Conservation (phyloP, 768 basidiomycete species). For the Boletus reticuloceps region DNA sequence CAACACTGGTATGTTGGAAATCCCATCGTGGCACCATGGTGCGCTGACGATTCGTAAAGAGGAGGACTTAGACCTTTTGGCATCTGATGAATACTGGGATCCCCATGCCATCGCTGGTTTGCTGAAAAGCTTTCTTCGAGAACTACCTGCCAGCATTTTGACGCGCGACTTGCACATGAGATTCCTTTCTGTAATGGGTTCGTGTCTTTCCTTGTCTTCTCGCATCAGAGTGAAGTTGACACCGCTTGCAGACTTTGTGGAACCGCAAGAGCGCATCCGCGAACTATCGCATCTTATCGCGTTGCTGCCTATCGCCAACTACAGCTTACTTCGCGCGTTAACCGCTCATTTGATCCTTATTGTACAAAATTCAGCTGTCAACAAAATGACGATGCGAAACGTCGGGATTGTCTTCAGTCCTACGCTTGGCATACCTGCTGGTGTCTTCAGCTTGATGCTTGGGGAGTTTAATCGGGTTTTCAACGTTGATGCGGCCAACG, state of each 20-base stretch:
- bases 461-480: constrained; percentile 92
- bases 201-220: constrained; percentile 30
- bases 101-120: constrained; percentile 96
- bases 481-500: constrained; percentile 59
- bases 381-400: constrained; percentile 99
- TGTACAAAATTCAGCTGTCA: constrained; percentile 82
- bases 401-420: constrained; percentile 99
- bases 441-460: constrained; percentile 92
- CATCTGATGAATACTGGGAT: constrained; percentile 92
- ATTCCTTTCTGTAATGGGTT: constrained; percentile 93
- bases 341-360: constrained; percentile 94
- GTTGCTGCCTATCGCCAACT: constrained; percentile 86
- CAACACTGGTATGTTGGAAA: constrained; percentile 65
- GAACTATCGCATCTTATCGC: constrained; percentile 88
- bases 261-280: constrained; percentile 81
- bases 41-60: constrained; percentile 46
- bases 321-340: constrained; percentile 88
- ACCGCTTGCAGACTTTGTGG: constrained; percentile 69
- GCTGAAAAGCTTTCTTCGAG: constrained; percentile 90
- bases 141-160: constrained; percentile 88
- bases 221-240: constrained; percentile 7
- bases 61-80: constrained; percentile 91
- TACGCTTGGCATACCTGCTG: constrained; percentile 96
- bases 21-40: constrained; percentile 2
- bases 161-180: constrained; percentile 88